Evolutionary conservation across 2,329 filamentous ascomycete species (phyloP).

Genomic region (Xylaria sp.): DNA sequence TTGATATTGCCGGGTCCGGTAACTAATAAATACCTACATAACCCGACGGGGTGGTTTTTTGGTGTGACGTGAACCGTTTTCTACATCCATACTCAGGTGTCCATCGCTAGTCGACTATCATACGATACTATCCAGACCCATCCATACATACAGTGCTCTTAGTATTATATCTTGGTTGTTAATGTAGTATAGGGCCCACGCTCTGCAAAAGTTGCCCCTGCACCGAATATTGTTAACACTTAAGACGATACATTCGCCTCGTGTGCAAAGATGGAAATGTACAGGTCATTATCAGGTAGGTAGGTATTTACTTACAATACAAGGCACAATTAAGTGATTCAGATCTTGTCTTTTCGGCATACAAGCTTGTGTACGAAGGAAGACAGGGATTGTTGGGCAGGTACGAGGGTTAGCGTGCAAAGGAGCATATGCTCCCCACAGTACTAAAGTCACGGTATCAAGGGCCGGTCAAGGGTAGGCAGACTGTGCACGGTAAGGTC

Average conservation of each 20-base stretch:
- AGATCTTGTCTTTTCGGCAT: constrained; percentile 3
- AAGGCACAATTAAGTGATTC: not conserved
- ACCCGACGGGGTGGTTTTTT: not conserved
- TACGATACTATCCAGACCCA: constrained; percentile 15
- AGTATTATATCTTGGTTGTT: too few relatives aligned
- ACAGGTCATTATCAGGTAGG: not conserved
- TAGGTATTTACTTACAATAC: not conserved
- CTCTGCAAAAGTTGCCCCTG: not conserved
- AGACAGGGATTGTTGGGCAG: not conserved
- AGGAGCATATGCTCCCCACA: not conserved
- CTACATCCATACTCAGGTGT: constrained; percentile 10
- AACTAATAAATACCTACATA: constrained; percentile 4
- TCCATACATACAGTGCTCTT: too few relatives aligned
- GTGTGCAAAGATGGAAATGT: not conserved
- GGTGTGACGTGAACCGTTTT: constrained; percentile 20
- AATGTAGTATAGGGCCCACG: not conserved
- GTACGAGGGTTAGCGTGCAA: not conserved
- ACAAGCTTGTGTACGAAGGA: not conserved
- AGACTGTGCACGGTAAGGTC: not conserved
- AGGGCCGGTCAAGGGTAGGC: not conserved
- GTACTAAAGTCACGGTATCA: not conserved
- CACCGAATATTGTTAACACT: not conserved
- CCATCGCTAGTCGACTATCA: constrained; percentile 6
- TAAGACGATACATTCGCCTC: not conserved
- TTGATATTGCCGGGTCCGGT: constrained; percentile 5